Base-by-base conservation (phyloP, 2,329 filamentous ascomycete species). In the Scopulariopsis brevicaulis region DNA sequence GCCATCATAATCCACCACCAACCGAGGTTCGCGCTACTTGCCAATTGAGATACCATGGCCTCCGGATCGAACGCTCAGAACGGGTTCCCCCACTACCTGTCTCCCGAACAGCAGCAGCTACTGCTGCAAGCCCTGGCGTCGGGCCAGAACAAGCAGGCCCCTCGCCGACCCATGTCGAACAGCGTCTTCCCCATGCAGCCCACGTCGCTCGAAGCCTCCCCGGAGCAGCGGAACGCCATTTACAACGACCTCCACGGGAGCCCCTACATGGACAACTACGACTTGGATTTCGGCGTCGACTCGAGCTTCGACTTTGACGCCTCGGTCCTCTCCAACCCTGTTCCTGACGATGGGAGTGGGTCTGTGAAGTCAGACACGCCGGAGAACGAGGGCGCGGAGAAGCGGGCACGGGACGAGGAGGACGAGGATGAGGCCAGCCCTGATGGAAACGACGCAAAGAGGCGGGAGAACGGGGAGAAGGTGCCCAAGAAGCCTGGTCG, bases 401-500 rank as follows among this genome's bases (percentile, higher is more conserved):
- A 93, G 75, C 79, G 88, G 61, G 85, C 87, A 68, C 87, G 85
- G 66, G 85, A 87, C 54, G 83, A 85, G 35, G 83, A 88, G 14
- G 84, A 84, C 1, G 86, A 88, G 6, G 87, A 80, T n/a, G 70
- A 73, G 32, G 68, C 65, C 43, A 66, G 67, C 20, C 58, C 48
- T 28, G 60, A 40, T n/a, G 72, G 75, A 58, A 74, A 74, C 51
- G 73, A 74, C 18, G 72, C 77, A 59, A 94, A 92, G 76, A 83
- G 90, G 63, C 83, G 89, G 60, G 91, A 96, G 72, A 84, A 86
- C 59, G 85, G 90, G 58, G 90, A 92, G 52, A 96, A 94, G 73
- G 79, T 86, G 51, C 84, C 90, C 25, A 97, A 97, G 83, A 99
- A 97, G 75, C 93, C 94, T 4, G 94, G 94, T 55, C 84, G 94